Base-by-base conservation (phyloP, 2,329 filamentous ascomycete species). In the Microsporum ferrugineum region DNA sequence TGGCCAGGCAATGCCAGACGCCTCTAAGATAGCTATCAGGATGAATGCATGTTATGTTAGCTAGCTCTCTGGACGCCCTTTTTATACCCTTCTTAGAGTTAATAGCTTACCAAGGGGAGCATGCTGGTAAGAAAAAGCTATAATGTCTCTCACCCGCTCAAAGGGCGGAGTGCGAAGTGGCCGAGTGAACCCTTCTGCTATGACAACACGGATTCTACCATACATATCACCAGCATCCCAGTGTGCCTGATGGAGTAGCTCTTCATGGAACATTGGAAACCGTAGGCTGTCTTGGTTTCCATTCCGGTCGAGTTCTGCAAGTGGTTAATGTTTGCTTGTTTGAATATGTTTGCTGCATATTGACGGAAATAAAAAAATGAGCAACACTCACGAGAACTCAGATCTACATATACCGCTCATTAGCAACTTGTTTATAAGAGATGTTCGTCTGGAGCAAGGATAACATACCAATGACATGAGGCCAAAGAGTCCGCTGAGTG, bases 41-140 rank as follows among this genome's bases (percentile, higher is more conserved):
- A 6, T 58, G 31, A 62, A 53, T 49, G 47, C 27, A 61, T 6
- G 33, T 45, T 31, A 49, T 17, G 45, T 10, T 5, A 51, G n/a
- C 29, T 51, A 34, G n/a, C 23, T 29, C 10, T 49, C 10, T 23
- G 12, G 2, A 14, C 14, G 0, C 39, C 12, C 39, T n/a, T 17
- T 43, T 4, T 43, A 3, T 5, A 17, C 10, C 17, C 5, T 41
- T 41, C 7, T 29, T 7, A 10, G 23, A 10, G 23, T 49, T 12
- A 29, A 29, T 12, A 31, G 73, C 79, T 66, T 76, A 92, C 89
- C 81, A 60, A 88, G 75, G 0, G 90, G 89, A 38, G 88, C 90
- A 76, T 94, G 88, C 69, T 94, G 88, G 68, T 95, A 95, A 0
- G 89, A 86, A 72, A 95, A 94, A 12, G 82, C 82, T 29, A 91